Base-by-base conservation (phyloP, 2,329 filamentous ascomycete species). In the Daldinia sp. region DNA sequence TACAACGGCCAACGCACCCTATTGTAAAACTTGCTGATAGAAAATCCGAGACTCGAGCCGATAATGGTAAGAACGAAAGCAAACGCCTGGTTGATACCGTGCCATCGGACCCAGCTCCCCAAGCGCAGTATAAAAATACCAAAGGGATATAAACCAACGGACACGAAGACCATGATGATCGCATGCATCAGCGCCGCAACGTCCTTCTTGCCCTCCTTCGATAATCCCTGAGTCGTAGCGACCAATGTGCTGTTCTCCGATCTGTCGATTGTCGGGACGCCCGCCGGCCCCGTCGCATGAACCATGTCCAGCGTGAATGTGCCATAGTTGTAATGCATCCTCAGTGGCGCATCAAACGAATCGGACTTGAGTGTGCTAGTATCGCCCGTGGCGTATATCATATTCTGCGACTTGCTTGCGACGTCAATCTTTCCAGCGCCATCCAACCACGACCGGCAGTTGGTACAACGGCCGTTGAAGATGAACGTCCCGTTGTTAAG, bases 341-440 rank as follows among this genome's bases (percentile, higher is more conserved):
- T 83, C 61, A 89, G 80, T 10, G 79, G 78, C 0, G 84, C 85
- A 10, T 78, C 77, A 1, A 74, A 59, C 39, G 79, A 78, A 71
- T 88, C 78, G 61, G 81, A 85, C 23, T 77, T 75, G 28, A 84
- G 77, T 15, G 62, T 57, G n/a, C 76, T 73, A 42, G 82, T 82
- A n/a, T 86, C 84, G 0, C 88, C 88, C 23, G 85, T 79, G 18
- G 86, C 89, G 74, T 84, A 90, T 61, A 89, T 85, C 77, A 86
- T 87, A 44, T 79, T 79, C 68, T 85, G 82, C 13, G 78, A 76
- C 13, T 78, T 79, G 57, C 81, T 84, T n/a, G 76, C 79, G n/a
- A 86, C 79, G 72, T 90, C 82, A 64, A 90, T 76, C 39, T 77
- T 82, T 35, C 86, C 84, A 53, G 76, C 81, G 41, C 85, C 85